Conservation (phyloP, 2,329 filamentous ascomycete species). For the Sporothrix phasma region DNA sequence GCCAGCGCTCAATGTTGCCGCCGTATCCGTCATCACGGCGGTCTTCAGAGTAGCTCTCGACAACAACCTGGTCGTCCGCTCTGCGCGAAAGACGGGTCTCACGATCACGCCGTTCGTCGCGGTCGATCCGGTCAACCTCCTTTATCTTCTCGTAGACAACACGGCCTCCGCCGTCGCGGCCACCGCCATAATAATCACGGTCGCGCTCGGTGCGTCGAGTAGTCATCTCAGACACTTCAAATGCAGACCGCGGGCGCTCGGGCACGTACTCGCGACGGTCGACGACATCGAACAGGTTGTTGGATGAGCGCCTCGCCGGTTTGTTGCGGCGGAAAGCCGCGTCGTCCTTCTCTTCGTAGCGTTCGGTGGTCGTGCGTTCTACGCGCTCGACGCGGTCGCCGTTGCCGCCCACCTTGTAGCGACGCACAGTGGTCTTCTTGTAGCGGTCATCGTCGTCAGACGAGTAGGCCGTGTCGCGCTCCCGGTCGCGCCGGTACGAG, state of each 20-base stretch:
- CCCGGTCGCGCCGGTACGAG: conserved; percentile 11
- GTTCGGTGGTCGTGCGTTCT: conserved; percentile 24
- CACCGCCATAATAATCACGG: conserved; percentile 18
- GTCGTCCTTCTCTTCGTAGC: conserved; percentile 25
- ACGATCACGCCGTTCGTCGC: conserved; percentile 24
- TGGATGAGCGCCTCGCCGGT: conserved; percentile 22
- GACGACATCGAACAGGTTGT: conserved; percentile 33
- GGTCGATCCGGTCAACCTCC: conserved; percentile 28
- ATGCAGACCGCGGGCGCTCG: conserved; percentile 43
- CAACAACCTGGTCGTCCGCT: conserved; percentile 36
- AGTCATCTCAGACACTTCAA: conserved; percentile 31
- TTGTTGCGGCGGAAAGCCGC: conserved; percentile 37
- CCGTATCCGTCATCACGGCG: conserved; percentile 35
- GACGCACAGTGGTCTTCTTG: conserved; percentile 39
- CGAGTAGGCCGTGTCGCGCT: conserved; percentile 7
- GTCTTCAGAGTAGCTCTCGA: conserved; percentile 45
- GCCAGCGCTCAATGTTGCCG: conserved; percentile 48
- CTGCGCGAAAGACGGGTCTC: conserved; percentile 33
- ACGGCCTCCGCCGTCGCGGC: conserved; percentile 20
- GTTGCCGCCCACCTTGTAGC: conserved; percentile 41
- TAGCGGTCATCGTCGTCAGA: conserved; percentile 31
- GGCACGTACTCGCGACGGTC: conserved; percentile 36
- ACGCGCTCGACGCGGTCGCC: conserved; percentile 33
- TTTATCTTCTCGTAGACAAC: conserved; percentile 36
- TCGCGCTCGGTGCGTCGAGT: conserved; percentile 23